These are phyloP conservation scores for Ambispora gerdemannii DNA, from an alignment of 192 early-diverging fungal species.

Conservation along the genomic window DNA sequence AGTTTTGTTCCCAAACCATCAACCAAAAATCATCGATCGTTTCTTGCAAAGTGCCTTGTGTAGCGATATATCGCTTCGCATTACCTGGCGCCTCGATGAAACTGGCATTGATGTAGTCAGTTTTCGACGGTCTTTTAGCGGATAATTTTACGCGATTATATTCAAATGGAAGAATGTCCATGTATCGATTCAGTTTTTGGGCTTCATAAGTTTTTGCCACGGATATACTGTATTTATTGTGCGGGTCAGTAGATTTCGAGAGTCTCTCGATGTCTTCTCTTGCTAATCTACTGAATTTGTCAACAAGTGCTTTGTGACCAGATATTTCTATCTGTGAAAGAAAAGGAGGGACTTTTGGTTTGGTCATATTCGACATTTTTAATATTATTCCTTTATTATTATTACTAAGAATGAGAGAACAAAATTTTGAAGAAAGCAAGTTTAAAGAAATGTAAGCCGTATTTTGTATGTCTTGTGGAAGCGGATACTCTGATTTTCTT, in stretches of 20 bases:
- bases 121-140: slow-evolving; percentile 32
- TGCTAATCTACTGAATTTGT: slow-evolving; percentile 2
- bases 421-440: too few relatives aligned
- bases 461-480: too few relatives aligned
- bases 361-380: too few relatives aligned
- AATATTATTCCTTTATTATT: too few relatives aligned
- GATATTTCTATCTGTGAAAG: neutral
- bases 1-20: slow-evolving; percentile 79
- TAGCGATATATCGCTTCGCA: slow-evolving; percentile 70
- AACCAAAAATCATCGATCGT: slow-evolving; percentile 87
- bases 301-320: neutral
- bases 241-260: neutral
- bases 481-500: too few relatives aligned
- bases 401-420: too few relatives aligned
- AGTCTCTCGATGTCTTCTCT: neutral
- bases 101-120: slow-evolving; percentile 84
- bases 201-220: neutral
- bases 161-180: slow-evolving; percentile 39
- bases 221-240: neutral
- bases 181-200: slow-evolving; percentile 34
- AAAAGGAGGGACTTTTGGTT: slow-evolving; percentile 15
- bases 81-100: slow-evolving; percentile 51
- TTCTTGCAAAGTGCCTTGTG: slow-evolving; percentile 79
- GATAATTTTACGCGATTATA: slow-evolving; percentile 23
- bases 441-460: too few relatives aligned